Conservation (phyloP, 768 basidiomycete genomes). For the Nevesoporus exiguus region DNA sequence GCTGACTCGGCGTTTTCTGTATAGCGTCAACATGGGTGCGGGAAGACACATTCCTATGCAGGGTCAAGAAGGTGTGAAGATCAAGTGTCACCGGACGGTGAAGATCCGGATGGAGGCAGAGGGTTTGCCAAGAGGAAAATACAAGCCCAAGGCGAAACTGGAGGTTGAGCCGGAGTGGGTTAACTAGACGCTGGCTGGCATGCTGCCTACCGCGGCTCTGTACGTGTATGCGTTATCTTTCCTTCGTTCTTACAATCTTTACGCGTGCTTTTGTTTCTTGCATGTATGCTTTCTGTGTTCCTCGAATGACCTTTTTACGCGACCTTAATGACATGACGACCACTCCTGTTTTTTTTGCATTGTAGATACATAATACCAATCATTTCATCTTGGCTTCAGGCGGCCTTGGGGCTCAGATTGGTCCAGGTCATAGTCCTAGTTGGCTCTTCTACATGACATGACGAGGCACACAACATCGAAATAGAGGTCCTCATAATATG, state of each 20-base stretch:
- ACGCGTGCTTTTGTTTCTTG: no score
- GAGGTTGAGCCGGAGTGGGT: slow-evolving; percentile 39
- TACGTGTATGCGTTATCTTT: not conserved
- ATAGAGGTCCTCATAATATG: no score
- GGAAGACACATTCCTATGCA: slow-evolving; percentile 44
- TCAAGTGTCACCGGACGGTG: slow-evolving; percentile 49
- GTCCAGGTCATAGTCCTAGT: no score
- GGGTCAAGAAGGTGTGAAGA: slow-evolving; percentile 31
- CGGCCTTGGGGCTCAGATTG: no score
- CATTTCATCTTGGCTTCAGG: no score
- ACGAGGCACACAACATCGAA: no score
- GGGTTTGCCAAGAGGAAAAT: slow-evolving; percentile 30
- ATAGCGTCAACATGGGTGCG: slow-evolving; percentile 37
- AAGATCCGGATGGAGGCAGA: slow-evolving; percentile 50
- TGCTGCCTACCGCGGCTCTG: not conserved
- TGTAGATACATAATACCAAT: no score
- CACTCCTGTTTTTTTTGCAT: no score
- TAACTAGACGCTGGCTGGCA: slow-evolving; percentile 28
- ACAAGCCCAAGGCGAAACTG: slow-evolving; percentile 40
- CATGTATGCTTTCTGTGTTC: no score
- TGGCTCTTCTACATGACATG: no score
- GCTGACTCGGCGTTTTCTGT: not conserved
- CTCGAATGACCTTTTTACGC: no score
- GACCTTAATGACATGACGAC: no score
- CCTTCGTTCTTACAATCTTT: not conserved